phyloP scores from a whole-genome alignment of 2,329 filamentous ascomycete species.

The Colletotrichum lini region DNA sequence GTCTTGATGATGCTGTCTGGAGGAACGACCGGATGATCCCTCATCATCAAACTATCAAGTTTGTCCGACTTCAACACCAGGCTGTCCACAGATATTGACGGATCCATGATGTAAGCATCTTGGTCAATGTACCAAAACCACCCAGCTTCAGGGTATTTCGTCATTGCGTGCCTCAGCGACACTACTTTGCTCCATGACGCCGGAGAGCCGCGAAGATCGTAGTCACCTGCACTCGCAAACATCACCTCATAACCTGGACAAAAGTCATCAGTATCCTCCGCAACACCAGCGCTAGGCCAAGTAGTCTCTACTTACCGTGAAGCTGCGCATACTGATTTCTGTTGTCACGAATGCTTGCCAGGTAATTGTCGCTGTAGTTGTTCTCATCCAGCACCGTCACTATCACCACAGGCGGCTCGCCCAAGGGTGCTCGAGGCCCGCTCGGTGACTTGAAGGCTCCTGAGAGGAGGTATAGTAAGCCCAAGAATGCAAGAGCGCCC shows the following conservation, averaged over 20 bases:
- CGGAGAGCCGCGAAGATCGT: slow-evolving; percentile 75
- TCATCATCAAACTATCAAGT: slow-evolving; percentile 86
- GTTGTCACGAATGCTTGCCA: slow-evolving; percentile 84
- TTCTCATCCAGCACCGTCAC: slow-evolving; percentile 86
- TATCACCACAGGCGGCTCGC: slow-evolving; percentile 77
- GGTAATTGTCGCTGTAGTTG: slow-evolving; percentile 75
- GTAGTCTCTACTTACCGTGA: slow-evolving; percentile 76
- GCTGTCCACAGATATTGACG: slow-evolving; percentile 76
- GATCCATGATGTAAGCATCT: slow-evolving; percentile 91
- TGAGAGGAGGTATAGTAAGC: slow-evolving; percentile 73
- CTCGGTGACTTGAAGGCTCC: slow-evolving; percentile 29
- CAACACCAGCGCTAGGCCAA: background rate
- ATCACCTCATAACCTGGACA: slow-evolving; percentile 85
- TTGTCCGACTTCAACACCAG: slow-evolving; percentile 77
- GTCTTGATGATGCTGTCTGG: slow-evolving; percentile 98
- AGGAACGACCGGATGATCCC: slow-evolving; percentile 88
- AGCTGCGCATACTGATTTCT: slow-evolving; percentile 85
- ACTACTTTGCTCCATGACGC: slow-evolving; percentile 84
- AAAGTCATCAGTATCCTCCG: slow-evolving; percentile 38
- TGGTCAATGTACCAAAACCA: slow-evolving; percentile 92
- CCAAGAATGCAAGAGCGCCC: slow-evolving; percentile 67
- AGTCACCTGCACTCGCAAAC: slow-evolving; percentile 83
- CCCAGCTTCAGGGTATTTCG: slow-evolving; percentile 80
- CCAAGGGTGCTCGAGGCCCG: slow-evolving; percentile 58
- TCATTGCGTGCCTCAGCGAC: slow-evolving; percentile 89